phyloP scores from a whole-genome alignment of 2,329 filamentous ascomycete genomes.

The Trichoderma semiorbis region DNA sequence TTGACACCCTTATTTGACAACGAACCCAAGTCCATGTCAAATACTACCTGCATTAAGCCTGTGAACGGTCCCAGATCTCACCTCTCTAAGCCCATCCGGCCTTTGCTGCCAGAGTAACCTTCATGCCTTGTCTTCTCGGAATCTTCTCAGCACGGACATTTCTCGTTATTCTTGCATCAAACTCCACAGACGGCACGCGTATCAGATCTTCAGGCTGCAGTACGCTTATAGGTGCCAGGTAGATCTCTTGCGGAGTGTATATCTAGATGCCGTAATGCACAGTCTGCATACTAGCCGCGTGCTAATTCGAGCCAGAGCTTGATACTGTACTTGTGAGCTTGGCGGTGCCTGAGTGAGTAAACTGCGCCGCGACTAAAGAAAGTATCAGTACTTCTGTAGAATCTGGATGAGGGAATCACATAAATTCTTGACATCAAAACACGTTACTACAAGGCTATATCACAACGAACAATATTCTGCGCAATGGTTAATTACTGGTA shows the following conservation, averaged over 20 bases:
- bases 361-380: background rate
- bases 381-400: background rate
- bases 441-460: background rate
- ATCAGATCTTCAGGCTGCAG: background rate
- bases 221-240: background rate
- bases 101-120: background rate
- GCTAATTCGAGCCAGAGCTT: background rate
- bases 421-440: accelerated
- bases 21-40: background rate
- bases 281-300: background rate
- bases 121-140: background rate
- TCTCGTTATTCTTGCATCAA: background rate
- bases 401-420: background rate
- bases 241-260: background rate
- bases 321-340: background rate
- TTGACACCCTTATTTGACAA: background rate
- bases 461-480: background rate
- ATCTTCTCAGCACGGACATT: background rate
- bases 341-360: background rate
- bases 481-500: background rate
- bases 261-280: background rate
- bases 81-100: background rate
- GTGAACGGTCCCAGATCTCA: background rate
- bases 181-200: background rate
- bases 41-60: background rate